Conservation (phyloP, 331 rosid species). For the Spiraea crenata region DNA sequence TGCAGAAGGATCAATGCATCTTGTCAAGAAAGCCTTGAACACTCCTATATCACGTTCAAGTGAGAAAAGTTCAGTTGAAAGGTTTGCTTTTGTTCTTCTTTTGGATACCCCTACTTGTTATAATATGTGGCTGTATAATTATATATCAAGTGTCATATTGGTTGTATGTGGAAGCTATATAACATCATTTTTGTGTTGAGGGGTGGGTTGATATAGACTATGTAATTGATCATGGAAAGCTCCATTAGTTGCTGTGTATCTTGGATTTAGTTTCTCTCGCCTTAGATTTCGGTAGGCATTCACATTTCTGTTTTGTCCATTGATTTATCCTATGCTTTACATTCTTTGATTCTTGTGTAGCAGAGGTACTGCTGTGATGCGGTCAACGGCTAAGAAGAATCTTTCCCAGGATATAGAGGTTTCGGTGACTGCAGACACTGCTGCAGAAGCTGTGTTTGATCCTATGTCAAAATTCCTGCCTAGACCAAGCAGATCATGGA, state of each 20-base stretch:
- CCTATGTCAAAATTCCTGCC: slow-evolving; percentile 38
- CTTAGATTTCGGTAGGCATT: neutral
- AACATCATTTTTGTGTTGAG: neutral
- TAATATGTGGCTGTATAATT: neutral
- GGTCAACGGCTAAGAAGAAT: slow-evolving; percentile 58
- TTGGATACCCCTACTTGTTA: neutral
- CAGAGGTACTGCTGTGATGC: slow-evolving; percentile 78
- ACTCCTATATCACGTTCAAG: slow-evolving; percentile 33
- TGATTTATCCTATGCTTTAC: neutral
- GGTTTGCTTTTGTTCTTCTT: slow-evolving; percentile 38
- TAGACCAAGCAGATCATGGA: slow-evolving; percentile 55
- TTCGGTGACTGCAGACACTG: slow-evolving; percentile 49
- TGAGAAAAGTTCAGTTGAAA: slow-evolving; percentile 51
- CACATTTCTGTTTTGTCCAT: neutral
- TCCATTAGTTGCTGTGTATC: neutral
- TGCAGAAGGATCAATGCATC: slow-evolving; percentile 83
- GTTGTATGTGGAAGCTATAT: neutral
- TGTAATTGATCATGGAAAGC: neutral
- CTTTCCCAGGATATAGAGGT: slow-evolving; percentile 43
- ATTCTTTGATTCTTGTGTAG: slow-evolving; percentile 7
- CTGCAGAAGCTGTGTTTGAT: slow-evolving; percentile 39
- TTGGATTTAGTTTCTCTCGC: neutral
- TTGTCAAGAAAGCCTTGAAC: slow-evolving; percentile 61
- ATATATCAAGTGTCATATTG: neutral
- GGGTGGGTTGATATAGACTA: too few relatives aligned